Base-by-base conservation (phyloP, 495 filamentous ascomycete genomes). In the Neurospora sp. region DNA sequence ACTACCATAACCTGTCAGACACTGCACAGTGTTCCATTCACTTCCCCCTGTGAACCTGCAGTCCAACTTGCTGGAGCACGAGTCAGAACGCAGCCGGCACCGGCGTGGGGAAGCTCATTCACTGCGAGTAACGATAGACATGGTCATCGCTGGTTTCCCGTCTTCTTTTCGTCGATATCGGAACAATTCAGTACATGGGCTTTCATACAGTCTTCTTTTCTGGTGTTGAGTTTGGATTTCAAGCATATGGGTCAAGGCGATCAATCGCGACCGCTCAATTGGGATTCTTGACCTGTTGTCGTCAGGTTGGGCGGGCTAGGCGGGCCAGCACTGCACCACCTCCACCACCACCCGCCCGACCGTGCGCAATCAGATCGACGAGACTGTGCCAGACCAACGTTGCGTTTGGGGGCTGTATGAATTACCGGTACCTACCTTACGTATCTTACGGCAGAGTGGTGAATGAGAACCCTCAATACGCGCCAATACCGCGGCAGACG, bases 61-160 rank as follows among this genome's bases (percentile, higher is more conserved):
- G 27, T 65, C 27, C 53, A 37, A 35, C 53, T 35, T 65, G 27
- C 53, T 37, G 53, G 53, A 65, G 53, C 71, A 44, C 72, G 72
- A 73, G 72, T 73, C 72, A 73, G 20, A 72, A 53, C 22, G 37
- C 68, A 70, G 69, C 72, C 68, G 69, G 72, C 69, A 59, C 72
- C 69, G 72, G 72, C 68, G 69, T 73, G 72, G 72, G 42, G 48
- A 73, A 65, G 53, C 53, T 35, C 14, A 65, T 31, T 65, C 27
- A 65, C 53, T 37, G 7, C 53, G 27, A 65, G 27, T 9, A 65
- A 35, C 53, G 27, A 37, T 31, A 35, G 22, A 31, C 53, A 65
- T 31, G 11, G 53, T 65, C 27, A 65, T 65, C 14, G 27, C 31
- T 37, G 48, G 48, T 59, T 59, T 53, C 10, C 4, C 20, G 20